Evolutionary conservation across 2,329 filamentous ascomycete genomes (phyloP).

Genomic region (Alternaria sp.): DNA sequence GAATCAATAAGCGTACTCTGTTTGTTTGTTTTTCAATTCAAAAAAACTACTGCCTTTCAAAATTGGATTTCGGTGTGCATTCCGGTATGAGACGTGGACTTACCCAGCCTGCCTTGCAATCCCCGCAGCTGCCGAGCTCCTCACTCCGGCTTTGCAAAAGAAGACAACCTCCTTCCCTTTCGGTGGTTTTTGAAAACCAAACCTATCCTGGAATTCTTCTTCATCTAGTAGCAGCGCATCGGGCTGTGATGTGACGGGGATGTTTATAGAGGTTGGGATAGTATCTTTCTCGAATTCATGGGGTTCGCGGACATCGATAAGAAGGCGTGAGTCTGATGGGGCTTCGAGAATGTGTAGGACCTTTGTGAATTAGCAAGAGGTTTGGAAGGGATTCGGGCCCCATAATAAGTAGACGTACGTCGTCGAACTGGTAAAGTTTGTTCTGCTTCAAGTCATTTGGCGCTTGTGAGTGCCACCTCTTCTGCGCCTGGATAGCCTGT

Average conservation of each 20-base stretch:
- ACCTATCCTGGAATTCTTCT: conserved; percentile 83
- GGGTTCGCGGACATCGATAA: conserved; percentile 75
- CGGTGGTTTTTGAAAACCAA: conserved; percentile 67
- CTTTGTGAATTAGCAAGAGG: conserved; percentile 19
- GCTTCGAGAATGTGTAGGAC: conserved; percentile 47
- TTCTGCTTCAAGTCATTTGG: conserved; percentile 28
- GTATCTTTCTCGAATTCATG: conserved; percentile 67
- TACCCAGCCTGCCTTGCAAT: conserved; percentile 82
- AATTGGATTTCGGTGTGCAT: background rate
- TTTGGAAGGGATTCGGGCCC: background rate
- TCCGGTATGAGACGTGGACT: conserved; percentile 30
- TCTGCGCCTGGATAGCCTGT: conserved; percentile 6
- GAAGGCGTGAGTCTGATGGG: conserved; percentile 39
- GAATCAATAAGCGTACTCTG: background rate
- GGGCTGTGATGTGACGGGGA: conserved; percentile 78
- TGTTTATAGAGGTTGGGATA: conserved; percentile 83
- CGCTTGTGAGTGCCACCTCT: conserved; percentile 51
- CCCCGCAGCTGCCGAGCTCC: conserved; percentile 78
- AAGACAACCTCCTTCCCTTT: conserved; percentile 63
- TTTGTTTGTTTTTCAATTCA: background rate
- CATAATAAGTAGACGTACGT: conserved; percentile 32
- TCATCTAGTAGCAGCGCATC: conserved; percentile 79
- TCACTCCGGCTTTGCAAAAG: conserved; percentile 92
- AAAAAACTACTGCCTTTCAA: background rate
- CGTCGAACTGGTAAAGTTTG: conserved; percentile 53